Evolutionary conservation across 2,329 filamentous ascomycete genomes (phyloP), one percentile per base, ranked within the genome.

Genomic region (Lithohypha guttulata): DNA sequence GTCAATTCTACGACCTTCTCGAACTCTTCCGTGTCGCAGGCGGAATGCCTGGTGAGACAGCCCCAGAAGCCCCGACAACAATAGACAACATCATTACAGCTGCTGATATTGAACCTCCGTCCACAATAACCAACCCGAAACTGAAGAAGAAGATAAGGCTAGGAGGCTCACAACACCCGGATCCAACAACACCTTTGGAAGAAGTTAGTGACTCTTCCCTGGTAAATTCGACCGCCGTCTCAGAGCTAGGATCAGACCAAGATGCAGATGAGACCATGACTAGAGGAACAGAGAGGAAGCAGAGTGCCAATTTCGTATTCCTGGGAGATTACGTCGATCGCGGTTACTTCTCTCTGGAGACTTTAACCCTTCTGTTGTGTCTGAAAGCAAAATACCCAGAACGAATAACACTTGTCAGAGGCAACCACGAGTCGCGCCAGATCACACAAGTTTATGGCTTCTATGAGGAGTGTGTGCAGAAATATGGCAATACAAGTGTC

Each of bases 11-110:
- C 65, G 91, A 98, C 61, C 71, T 98, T 7, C 77, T 96, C 45
- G 91, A 98, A 68, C 77, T 98, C 34, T 98, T 98, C 64, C 81
- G 87, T 39, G 89, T 98, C 27, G 86, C 89, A 32, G 91, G 91
- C 45, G 91, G 91, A 49, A 95, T 96, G 84, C 91, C 91, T 8
- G 85, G 85, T 53, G 83, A 93, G 51, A 52, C 61, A n/a, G 43
- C 45, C 8, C 50, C 53, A 9, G 53, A 86, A 55, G 65, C 74
- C 10, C 80, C 82, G 11, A 73, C 77, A 52, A 81, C 79, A 8
- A 66, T 74, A 20, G 78, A 79, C 6, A 76, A 77, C 7, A 73
- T 86, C 48, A 93, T 95, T 57, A 89, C 76, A 36, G 82, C 85
- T n/a, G 83, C 84, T 49, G 86, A 93, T 57, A 79, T 96, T 53